Conservation (phyloP, 495 filamentous ascomycete species). For the Podospora conica region DNA sequence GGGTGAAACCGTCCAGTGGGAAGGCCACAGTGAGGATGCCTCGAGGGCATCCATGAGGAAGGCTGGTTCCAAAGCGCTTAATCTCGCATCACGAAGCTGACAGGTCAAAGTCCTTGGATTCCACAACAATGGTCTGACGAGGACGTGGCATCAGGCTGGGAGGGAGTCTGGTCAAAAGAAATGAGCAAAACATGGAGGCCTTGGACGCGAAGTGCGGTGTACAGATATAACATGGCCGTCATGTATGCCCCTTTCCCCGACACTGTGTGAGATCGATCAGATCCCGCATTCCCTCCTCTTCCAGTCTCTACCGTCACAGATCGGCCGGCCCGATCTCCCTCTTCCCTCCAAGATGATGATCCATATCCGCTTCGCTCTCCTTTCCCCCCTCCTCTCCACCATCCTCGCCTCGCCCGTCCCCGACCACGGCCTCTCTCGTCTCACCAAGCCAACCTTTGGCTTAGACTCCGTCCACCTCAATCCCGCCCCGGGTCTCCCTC, state of each 20-base stretch:
- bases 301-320: neutral
- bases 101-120: neutral
- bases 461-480: neutral
- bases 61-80: neutral
- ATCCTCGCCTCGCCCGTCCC: neutral
- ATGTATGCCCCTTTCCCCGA: neutral
- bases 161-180: neutral
- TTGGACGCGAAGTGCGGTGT: too few species aligned
- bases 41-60: neutral
- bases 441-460: neutral
- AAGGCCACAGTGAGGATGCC: neutral
- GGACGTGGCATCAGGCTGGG: neutral
- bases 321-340: neutral
- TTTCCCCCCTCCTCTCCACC: neutral
- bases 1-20: neutral
- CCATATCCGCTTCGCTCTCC: neutral
- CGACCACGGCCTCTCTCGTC: neutral
- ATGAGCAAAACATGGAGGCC: neutral
- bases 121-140: neutral
- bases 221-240: too few species aligned
- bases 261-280: neutral
- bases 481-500: too few species aligned
- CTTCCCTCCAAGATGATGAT: neutral
- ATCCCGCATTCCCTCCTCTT: neutral
- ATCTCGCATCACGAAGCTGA: neutral